Conservation (phyloP, 176 grass and related monocot species). For the Eragrostis nindensis region DNA sequence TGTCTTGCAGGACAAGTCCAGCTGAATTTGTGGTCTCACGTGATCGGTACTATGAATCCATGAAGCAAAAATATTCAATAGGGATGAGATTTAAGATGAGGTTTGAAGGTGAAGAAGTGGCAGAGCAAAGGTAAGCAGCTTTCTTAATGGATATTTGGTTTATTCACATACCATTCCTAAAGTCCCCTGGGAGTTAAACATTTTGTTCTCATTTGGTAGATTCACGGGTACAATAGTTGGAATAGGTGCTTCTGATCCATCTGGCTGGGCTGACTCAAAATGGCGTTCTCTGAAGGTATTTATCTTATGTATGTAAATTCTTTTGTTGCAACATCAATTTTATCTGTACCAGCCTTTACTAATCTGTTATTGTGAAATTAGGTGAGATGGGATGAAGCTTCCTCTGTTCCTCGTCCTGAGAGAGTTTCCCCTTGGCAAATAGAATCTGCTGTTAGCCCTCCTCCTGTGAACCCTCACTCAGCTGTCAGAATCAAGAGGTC, state of each 20-base stretch:
- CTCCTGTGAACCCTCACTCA: conserved; percentile 57
- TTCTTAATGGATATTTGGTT: background rate
- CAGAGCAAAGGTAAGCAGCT: conserved; percentile 76
- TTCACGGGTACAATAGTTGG: conserved; percentile 90
- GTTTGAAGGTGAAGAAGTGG: conserved; percentile 91
- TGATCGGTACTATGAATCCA: conserved; percentile 62
- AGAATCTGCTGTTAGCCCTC: conserved; percentile 61
- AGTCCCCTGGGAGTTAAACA: background rate
- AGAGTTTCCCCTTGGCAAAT: conserved; percentile 95
- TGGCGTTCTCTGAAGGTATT: conserved; percentile 90
- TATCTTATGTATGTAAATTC: background rate
- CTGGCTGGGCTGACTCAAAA: conserved; percentile 80
- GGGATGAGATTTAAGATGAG: conserved; percentile 99
- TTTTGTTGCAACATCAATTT: background rate
- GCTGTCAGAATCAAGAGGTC: conserved; percentile 66
- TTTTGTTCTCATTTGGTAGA: conserved; percentile 44
- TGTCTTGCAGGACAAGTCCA: conserved; percentile 71
- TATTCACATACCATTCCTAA: conserved; percentile 6
- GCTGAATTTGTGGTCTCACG: conserved; percentile 77
- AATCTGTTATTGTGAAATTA: conserved; percentile 39
- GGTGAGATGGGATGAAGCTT: conserved; percentile 93
- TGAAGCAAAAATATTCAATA: conserved; percentile 81
- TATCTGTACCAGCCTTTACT: background rate
- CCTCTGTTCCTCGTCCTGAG: conserved; percentile 77
- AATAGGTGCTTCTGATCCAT: conserved; percentile 67